A percentile compares a stretch with the other conserved stretches of the same genome.
These are phyloP conservation scores for Darksidea phi DNA, from an alignment of 495 filamentous ascomycete species.

Conservation along the genomic window DNA sequence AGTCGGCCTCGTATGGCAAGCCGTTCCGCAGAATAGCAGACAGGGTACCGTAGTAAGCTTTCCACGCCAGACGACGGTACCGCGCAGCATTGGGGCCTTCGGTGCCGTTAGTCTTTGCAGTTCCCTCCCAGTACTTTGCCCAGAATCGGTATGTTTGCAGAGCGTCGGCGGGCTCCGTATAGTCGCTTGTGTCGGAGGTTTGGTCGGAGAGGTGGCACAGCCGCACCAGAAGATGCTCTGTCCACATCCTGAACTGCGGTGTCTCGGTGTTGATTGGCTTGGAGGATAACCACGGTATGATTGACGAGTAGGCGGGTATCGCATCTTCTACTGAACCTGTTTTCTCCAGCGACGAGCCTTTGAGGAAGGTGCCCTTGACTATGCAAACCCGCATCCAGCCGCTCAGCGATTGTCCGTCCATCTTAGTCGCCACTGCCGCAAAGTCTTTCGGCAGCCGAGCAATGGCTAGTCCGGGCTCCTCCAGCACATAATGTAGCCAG, in stretches of 20 bases:
- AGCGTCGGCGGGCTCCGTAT: conserved; percentile 47
- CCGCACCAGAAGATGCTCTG: conserved; percentile 70
- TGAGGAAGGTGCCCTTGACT: conserved; percentile 73
- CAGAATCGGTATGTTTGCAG: conserved; percentile 62
- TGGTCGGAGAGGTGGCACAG: conserved; percentile 65
- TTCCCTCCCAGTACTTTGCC: conserved; percentile 56
- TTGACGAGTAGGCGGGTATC: conserved; percentile 60
- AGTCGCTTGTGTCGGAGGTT: conserved; percentile 46
- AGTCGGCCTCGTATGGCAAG: conserved; percentile 40
- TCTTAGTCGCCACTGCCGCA: conserved; percentile 50
- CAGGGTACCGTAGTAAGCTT: conserved; percentile 72
- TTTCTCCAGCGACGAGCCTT: conserved; percentile 61
- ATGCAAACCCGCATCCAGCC: conserved; percentile 79
- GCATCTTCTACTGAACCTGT: conserved; percentile 57
- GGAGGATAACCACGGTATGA: conserved; percentile 58
- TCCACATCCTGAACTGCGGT: conserved; percentile 69
- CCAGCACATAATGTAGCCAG: conserved; percentile 76
- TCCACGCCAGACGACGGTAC: conserved; percentile 64
- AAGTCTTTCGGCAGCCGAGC: conserved; percentile 63
- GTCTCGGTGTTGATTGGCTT: conserved; percentile 41
- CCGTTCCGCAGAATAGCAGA: conserved; percentile 62
- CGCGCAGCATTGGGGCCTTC: conserved; percentile 18
- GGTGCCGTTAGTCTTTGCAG: conserved; percentile 23
- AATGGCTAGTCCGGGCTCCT: conserved; percentile 62
- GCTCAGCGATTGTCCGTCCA: conserved; percentile 52